Percentiles rank a stretch among this genome's conserved stretches.
Evolutionary conservation across 140 eudicot genomes (phyloP).

Genomic region (Ambrosia hybrid): DNA sequence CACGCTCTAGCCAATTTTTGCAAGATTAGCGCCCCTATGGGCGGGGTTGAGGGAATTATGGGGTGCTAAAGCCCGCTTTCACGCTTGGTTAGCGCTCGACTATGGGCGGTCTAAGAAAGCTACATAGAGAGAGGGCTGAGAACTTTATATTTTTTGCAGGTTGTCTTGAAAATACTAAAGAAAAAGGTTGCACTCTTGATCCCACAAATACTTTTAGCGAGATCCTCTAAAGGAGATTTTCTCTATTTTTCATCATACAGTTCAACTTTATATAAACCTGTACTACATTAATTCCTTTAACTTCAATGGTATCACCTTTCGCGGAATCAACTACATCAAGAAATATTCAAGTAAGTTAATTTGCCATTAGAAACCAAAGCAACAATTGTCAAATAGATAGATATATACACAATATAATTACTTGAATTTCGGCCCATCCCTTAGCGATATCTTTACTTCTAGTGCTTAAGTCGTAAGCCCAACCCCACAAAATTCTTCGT

Average conservation of each 20-base stretch:
- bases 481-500: slow-evolving; percentile 21
- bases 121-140: background rate
- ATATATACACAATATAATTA: background rate
- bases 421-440: slow-evolving; percentile 14
- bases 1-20: no score
- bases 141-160: background rate
- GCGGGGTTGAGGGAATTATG: no score
- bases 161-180: background rate
- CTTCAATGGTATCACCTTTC: no score
- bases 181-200: background rate
- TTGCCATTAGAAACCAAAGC: no score
- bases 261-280: slow-evolving; percentile 8
- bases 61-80: no score
- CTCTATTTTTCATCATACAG: background rate
- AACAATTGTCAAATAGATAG: no score
- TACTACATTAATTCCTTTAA: no score
- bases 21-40: no score
- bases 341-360: no score
- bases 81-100: no score
- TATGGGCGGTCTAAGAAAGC: background rate
- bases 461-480: slow-evolving; percentile 25
- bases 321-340: no score
- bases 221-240: background rate
- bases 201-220: background rate
- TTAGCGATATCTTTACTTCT: slow-evolving; percentile 14